Evolutionary conservation across 805 yeast genomes (phyloP), one percentile per base, ranked within the genome.

Genomic region (Isabelozyma pseudorhagii): DNA sequence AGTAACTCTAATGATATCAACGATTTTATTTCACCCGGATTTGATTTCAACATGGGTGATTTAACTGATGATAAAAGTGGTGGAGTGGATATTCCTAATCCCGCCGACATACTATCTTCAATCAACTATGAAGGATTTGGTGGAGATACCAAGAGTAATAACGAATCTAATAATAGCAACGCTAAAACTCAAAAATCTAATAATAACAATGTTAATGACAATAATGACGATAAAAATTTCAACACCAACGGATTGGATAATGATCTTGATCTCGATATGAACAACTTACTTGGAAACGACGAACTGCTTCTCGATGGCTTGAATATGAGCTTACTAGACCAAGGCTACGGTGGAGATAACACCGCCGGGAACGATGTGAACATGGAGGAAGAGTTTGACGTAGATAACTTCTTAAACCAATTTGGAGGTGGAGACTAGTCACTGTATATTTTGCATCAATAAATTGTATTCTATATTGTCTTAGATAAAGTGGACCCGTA

Each of bases 331-430:
- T 54, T 74, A 46, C 56, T 72, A 36, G 74, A 70, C 45, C 68
- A 62, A 45, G 71, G 66, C 7, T 60, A 54, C 17, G 38, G 38
- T 5, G 38, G 15, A 28, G 72, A 68, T 29, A 50, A 51, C 28
- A 55, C 47, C 28, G 49, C 47, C n/a, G 57, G 54, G 18, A 62
- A 57, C 11, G 57, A 49, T 11, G 59, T 56, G 14, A 51, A 53
- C 13, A 54, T 53, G n/a, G 56, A 51, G 34, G 78, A 72, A 48
- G 78, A 72, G 47, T 74, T 74, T 56, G 78, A 74, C 51, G 79
- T 74, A 38, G 79, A 74, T 46, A 71, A 64, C 54, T 74, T 74
- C 50, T 64, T 74, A 50, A 71, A 71, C 53, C 78, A 74, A 53
- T 72, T 72, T 55, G 77, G 77, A 7, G 67, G 64, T 38, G 63